A percentile compares a stretch with the other conserved stretches of the same genome.
Conservation (phyloP, 768 basidiomycete species). For the Mycena venus region DNA sequence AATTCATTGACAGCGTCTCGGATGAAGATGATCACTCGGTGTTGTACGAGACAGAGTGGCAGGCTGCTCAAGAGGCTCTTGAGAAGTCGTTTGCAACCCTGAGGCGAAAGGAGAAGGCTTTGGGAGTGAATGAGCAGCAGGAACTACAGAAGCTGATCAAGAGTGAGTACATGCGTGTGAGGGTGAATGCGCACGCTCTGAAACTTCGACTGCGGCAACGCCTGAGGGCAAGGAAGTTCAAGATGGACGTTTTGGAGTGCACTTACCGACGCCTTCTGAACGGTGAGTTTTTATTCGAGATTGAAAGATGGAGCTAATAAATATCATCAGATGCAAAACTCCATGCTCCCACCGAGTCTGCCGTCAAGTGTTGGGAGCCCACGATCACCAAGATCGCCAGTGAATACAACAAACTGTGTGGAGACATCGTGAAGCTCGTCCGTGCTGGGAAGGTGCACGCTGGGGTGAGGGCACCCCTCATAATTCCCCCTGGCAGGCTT, state of each 20-base stretch:
- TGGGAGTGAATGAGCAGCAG: not conserved
- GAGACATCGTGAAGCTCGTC: not conserved
- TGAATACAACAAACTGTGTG: slow-evolving; percentile 9
- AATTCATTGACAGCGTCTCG: not conserved
- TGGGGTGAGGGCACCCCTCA: not conserved
- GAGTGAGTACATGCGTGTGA: not conserved
- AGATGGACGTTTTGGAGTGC: slow-evolving; percentile 1
- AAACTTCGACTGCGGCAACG: slow-evolving; percentile 8
- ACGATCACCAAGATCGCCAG: not conserved
- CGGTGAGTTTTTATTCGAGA: not conserved
- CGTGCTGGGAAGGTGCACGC: not conserved
- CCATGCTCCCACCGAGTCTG: not conserved
- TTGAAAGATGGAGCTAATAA: not conserved
- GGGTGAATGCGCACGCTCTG: slow-evolving; percentile 4
- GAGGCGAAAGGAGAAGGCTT: not conserved
- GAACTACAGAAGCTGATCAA: not conserved
- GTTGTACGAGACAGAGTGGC: not conserved
- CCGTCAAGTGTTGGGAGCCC: not conserved
- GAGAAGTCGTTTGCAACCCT: not conserved
- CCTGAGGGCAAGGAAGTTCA: not conserved
- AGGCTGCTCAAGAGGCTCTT: not conserved
- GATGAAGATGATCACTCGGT: not conserved
- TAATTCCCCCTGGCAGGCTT: not conserved
- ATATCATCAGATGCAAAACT: not conserved
- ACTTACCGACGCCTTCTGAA: not conserved